Evolutionary conservation across 768 basidiomycete genomes (phyloP).

Genomic region (Neoboletus brunneissimus): DNA sequence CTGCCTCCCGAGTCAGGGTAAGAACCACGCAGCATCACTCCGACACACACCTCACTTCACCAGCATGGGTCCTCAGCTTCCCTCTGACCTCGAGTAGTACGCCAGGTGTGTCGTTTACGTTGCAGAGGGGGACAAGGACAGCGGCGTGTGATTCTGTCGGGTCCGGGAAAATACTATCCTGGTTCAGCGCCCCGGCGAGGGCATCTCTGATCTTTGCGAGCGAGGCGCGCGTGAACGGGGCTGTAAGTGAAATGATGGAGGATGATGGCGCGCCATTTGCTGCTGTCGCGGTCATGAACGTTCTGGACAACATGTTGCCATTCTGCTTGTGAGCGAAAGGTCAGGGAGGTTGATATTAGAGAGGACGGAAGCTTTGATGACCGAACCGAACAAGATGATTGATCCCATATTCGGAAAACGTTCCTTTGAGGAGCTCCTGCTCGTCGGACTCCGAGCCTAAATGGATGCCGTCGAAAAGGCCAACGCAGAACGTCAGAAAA

Average conservation of each 20-base stretch:
- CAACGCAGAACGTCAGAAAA: constrained; percentile 67
- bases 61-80: constrained; percentile 64
- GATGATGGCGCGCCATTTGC: constrained; percentile 4
- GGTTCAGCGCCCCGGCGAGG: constrained; percentile 19
- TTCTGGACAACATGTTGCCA: constrained; percentile 30
- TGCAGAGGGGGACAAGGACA: constrained; percentile 76
- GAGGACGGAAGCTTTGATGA: background rate
- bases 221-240: constrained; percentile 37
- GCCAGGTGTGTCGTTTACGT: constrained; percentile 62
- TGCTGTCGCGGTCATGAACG: constrained; percentile 17
- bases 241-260: constrained; percentile 31
- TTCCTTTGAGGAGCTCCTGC: background rate
- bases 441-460: no score
- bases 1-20: constrained; percentile 35
- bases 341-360: background rate
- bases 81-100: constrained; percentile 72
- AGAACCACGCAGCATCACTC: background rate
- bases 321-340: constrained; percentile 2
- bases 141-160: constrained; percentile 51
- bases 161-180: constrained; percentile 18
- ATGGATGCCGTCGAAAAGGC: constrained; percentile 83
- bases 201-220: constrained; percentile 31
- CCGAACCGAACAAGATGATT: background rate
- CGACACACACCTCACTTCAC: constrained; percentile 69
- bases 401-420: background rate